Evolutionary conservation across 2,329 filamentous ascomycete species (phyloP), one percentile per base, ranked within the genome.

Genomic region (Aspergillus arachidicola): DNA sequence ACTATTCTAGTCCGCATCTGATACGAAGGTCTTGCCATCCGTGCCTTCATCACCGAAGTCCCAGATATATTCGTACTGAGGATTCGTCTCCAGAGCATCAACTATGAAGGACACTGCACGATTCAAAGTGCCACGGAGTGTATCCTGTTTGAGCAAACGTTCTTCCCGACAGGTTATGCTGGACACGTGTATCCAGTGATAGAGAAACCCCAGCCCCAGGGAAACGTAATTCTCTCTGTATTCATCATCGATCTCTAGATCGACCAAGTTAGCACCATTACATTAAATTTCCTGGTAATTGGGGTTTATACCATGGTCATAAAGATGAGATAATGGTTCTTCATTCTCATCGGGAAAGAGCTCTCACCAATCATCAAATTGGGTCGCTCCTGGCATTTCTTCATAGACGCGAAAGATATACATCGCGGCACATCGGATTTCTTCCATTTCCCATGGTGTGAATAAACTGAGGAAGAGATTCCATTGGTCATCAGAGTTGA

Each of bases 21-120:
- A 50, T 14, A 23, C 11, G 26, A 50, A 50, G 46, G 9, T 19
- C 46, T 11, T 28, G 21, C 19, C 46, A 23, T 19, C 4, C 21
- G n/a, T n/a, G 6, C 38, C 19, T 3, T 43, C 38, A 43, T 43
- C 38, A 43, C 9, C n/a, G 38, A 43, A 43, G 38, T 43, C 38
- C 6, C 10, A 4, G 1, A 4, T 2, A n/a, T 43, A 43, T 6
- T 19, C 16, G 0, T 0, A 1, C 6, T n/a, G 2, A 43, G 16
- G 46, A 19, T 1, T 3, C 0, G 34, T 50, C 16, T 50, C 21
- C 6, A 50, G 14, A 50, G 46, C 23, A n/a, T n/a, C n/a, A n/a
- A n/a, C n/a, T n/a, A n/a, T n/a, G n/a, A n/a, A n/a, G n/a, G n/a
- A n/a, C n/a, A n/a, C n/a, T n/a, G n/a, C n/a, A n/a, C n/a, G n/a